Base-by-base conservation (phyloP, 148 eudicot genomes). In the Chenopodium berlandieri region DNA sequence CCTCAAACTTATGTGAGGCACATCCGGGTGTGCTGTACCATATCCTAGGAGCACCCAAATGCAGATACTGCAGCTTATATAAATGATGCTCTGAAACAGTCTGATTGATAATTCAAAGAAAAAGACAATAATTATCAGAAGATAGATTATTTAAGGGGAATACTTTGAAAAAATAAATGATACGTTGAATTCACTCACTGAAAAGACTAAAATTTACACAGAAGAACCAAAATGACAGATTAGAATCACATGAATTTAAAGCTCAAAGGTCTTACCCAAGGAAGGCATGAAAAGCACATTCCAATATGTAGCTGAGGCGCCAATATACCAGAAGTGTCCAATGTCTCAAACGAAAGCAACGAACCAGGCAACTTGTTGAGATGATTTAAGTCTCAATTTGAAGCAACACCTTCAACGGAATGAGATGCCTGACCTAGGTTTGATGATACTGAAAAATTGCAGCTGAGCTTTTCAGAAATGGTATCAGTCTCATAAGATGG, bases 251-350 rank as follows among this genome's bases (percentile, higher is more conserved):
- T 37, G 40, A 37, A 7, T 48, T 48, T 48, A 16, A 56, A 82
- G 52, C 60, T 17, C 77, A 56, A 64, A 83, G 68, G 85, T 81
- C 93, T 83, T 89, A 95, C 98, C 98, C 98, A 93, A 87, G 93
- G 88, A 81, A 77, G 80, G 16, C 92, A 89, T 82, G 98, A 90
- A 85, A 95, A 92, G 86, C 97, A 95, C 97, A 93, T 95, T 81
- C 98, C 98, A 17, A 93, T 79, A 75, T 78, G 90, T 31, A 95
- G 83, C 82, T 78, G 89, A 86, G 97, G 93, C 72, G 77, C 60
- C 70, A 84, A 80, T 81, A 84, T 47, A 22, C 82, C 60, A 70
- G 91, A 89, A 73, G 80, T 82, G 25, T 80, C 84, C 48, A 68
- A 73, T 60, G 80, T 88, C 81, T 91, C 97, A 79, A 90, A 90